Evolutionary conservation across 1,139 yeast species (phyloP).

Genomic region (Hemisphaericaspora xylanilytica): DNA sequence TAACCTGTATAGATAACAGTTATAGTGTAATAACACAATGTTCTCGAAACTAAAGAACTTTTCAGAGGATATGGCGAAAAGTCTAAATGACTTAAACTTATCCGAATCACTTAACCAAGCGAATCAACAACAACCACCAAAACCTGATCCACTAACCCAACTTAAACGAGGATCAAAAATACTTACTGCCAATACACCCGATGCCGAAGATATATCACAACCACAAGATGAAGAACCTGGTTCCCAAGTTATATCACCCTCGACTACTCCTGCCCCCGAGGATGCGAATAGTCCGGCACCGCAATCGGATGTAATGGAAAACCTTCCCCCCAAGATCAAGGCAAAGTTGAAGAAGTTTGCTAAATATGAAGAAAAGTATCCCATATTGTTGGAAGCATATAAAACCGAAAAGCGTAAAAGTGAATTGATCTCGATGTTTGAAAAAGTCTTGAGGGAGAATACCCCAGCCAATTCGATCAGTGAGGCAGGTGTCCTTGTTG

Average conservation of each 20-base stretch:
- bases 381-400: conserved; percentile 77
- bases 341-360: conserved; percentile 71
- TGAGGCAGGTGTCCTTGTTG: conserved; percentile 68
- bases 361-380: conserved; percentile 89
- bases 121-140: conserved; percentile 14
- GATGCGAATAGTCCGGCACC: conserved; percentile 2
- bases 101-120: conserved; percentile 3
- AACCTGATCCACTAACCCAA: conserved; percentile 25
- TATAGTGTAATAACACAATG: conserved; percentile 17
- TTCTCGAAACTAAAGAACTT: conserved; percentile 52
- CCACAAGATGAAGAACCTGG: conserved; percentile 44
- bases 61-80: conserved; percentile 51
- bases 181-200: conserved; percentile 44
- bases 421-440: conserved; percentile 63
- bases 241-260: conserved; percentile 7
- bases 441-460: conserved; percentile 67
- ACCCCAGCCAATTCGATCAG: conserved; percentile 78
- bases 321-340: conserved; percentile 48
- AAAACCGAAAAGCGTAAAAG: conserved; percentile 72
- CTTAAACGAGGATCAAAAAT: conserved; percentile 33
- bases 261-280: conserved; percentile 10
- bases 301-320: not conserved
- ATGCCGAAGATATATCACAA: conserved; percentile 40
- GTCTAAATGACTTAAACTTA: conserved; percentile 30
- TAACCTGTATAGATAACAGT: no score